phyloP scores from a whole-genome alignment of 108 stramenopile species.

The Conticribra guillardii region DNA sequence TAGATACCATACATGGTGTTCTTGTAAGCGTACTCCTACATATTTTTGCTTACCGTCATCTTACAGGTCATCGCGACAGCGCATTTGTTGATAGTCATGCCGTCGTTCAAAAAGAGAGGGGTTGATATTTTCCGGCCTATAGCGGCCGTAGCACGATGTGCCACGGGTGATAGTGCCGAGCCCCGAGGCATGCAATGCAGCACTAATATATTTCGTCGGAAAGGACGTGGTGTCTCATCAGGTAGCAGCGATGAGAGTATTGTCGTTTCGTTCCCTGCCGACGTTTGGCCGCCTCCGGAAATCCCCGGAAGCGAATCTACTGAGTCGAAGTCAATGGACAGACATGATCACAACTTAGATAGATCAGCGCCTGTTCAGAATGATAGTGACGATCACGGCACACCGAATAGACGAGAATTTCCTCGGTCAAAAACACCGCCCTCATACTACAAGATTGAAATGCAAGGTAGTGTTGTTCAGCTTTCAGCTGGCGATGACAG shows the following conservation, averaged over 20 bases:
- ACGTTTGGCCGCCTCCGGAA: constrained; percentile 8
- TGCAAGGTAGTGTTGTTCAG: constrained; percentile 14
- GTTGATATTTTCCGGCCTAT: constrained; percentile 19
- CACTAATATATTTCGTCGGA: constrained; percentile 12
- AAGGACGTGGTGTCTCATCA: neutral
- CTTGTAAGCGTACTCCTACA: too few species aligned
- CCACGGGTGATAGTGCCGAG: neutral
- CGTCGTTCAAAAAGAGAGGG: neutral
- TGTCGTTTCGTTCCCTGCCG: constrained; percentile 13
- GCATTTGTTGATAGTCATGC: too few species aligned
- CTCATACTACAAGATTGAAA: constrained; percentile 32
- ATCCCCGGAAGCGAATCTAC: constrained; percentile 17
- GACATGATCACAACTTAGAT: neutral
- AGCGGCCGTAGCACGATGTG: constrained; percentile 9
- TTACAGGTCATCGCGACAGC: too few species aligned
- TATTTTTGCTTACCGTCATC: too few species aligned
- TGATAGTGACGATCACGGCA: constrained; percentile 21
- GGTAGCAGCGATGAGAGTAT: constrained; percentile 13
- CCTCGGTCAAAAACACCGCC: neutral
- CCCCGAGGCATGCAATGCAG: neutral
- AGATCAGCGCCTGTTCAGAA: constrained; percentile 11
- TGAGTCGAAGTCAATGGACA: constrained; percentile 10
- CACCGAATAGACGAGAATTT: neutral
- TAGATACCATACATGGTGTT: too few species aligned
- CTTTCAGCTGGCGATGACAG: constrained; percentile 24